Conservation (phyloP, 2,329 filamentous ascomycete species). For the Alternaria alternata region DNA sequence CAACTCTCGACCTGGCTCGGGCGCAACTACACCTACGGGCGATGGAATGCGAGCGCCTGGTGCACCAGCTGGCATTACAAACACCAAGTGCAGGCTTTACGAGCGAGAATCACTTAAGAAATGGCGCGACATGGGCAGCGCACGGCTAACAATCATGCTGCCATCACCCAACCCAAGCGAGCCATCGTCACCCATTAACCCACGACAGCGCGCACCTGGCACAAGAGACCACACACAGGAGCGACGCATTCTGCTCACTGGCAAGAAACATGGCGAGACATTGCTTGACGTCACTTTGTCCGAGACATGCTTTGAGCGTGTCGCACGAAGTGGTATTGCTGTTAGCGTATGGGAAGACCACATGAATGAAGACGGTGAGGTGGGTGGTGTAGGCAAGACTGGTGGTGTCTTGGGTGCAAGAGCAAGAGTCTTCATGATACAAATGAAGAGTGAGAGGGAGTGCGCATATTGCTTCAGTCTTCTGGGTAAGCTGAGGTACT, state of each 20-base stretch:
- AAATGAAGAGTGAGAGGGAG: slow-evolving; percentile 59
- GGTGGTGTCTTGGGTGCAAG: slow-evolving; percentile 65
- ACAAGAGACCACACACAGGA: slow-evolving; percentile 63
- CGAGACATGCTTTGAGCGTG: slow-evolving; percentile 82
- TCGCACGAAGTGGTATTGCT: slow-evolving; percentile 86
- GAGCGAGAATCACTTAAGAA: slow-evolving; percentile 75
- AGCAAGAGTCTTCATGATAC: slow-evolving; percentile 71
- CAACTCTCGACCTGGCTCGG: slow-evolving; percentile 35
- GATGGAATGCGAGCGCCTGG: slow-evolving; percentile 35
- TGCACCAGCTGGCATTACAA: slow-evolving; percentile 72
- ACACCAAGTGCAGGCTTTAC: slow-evolving; percentile 87
- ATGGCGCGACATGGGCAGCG: slow-evolving; percentile 92
- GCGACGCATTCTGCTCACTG: slow-evolving; percentile 83
- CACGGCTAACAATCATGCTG: slow-evolving; percentile 80
- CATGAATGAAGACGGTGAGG: slow-evolving; percentile 59
- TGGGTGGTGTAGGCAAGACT: slow-evolving; percentile 66
- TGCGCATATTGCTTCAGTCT: slow-evolving; percentile 59
- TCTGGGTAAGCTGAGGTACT: slow-evolving; percentile 61
- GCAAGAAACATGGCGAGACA: slow-evolving; percentile 71
- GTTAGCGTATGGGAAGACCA: slow-evolving; percentile 81
- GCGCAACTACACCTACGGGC: slow-evolving; percentile 45
- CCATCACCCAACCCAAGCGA: slow-evolving; percentile 66
- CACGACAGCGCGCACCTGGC: slow-evolving; percentile 47
- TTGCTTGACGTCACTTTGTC: slow-evolving; percentile 85
- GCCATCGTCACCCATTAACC: slow-evolving; percentile 36